Evolutionary conservation across 2,329 filamentous ascomycete species (phyloP), one percentile per base, ranked within the genome.

Genomic region (Penicillium sp.): DNA sequence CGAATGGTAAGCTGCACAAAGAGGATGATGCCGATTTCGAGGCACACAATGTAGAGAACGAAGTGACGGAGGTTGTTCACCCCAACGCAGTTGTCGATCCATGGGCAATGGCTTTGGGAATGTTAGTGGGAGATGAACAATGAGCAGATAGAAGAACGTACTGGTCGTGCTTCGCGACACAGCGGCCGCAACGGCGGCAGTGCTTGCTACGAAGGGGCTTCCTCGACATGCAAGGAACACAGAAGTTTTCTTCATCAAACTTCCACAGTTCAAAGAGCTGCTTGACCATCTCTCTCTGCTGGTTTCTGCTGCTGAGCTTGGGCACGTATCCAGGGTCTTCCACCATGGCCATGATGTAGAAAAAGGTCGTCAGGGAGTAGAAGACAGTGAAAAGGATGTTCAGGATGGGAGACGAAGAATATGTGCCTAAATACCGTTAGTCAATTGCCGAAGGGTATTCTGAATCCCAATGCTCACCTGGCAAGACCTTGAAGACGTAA

Each of bases 51-150:
- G 69, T 97, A 99, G 44, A 96, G 76, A 65, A 96, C 88, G 72
- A 99, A 99, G 63, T 96, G 92, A 13, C 94, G 86, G 66, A 97
- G 89, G 70, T 97, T 99, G 76, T 97, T 97, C 57, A 94, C 83
- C 39, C 90, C 94, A 38, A 99, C 84, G 65, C 94, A 99, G 72
- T 96, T 97, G 74, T 95, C 89, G 22, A 97, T 89, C 94, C 94
- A 99, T 0, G 94, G 94, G 66, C 94, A 99, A 69, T 99, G 94
- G 67, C 90, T 95, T 22, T 42, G 33, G n/a, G 11, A 27, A 13
- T 1, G 20, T 51, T 44, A 59, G 28, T n/a, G 18, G 18, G 3
- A 25, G 28, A 50, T 56, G 40, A 56, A 18, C 11, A 36, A 25
- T 14, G 14, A 44, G n/a, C 18, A 41, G 16, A 9, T 7, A 10